These are phyloP conservation scores for Henningerozyma blattae DNA, from an alignment of 805 yeast species.

Conservation along the genomic window DNA sequence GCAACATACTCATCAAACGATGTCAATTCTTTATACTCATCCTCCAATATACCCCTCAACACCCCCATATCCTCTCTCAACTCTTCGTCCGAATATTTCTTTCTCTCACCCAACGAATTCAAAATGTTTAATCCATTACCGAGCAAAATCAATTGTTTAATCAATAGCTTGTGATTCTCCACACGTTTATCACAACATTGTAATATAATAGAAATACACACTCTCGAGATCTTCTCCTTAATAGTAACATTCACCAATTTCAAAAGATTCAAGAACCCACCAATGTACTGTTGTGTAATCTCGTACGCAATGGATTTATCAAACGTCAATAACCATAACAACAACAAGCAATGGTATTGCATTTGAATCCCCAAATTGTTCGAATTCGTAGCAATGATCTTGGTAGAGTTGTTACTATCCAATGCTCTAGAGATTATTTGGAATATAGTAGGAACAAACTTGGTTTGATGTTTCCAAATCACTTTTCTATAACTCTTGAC, in stretches of 20 bases:
- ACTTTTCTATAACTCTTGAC: conserved; percentile 15
- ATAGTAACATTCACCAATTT: conserved; percentile 65
- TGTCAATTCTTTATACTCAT: conserved; percentile 66
- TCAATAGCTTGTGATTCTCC: conserved; percentile 31
- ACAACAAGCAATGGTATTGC: conserved; percentile 66
- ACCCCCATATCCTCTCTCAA: conserved; percentile 56
- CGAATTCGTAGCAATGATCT: conserved; percentile 24
- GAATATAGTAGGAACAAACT: conserved; percentile 38
- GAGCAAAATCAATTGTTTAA: conserved; percentile 58
- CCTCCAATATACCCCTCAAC: conserved; percentile 50
- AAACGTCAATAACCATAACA: conserved; percentile 80
- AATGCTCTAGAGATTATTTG: conserved; percentile 32
- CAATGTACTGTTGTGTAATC: conserved; percentile 43
- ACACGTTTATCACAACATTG: conserved; percentile 38
- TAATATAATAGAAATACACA: conserved; percentile 63
- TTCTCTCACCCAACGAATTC: conserved; percentile 64
- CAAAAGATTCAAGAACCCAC: conserved; percentile 32
- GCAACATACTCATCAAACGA: conserved; percentile 86
- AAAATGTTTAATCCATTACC: conserved; percentile 65
- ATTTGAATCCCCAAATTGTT: conserved; percentile 55
- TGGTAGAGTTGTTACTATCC: conserved; percentile 16
- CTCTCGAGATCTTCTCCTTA: conserved; percentile 82
- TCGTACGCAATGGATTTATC: conserved; percentile 38
- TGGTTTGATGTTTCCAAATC: conserved; percentile 24
- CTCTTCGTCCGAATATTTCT: conserved; percentile 94